Conservation (phyloP, 768 basidiomycete species). For the Pleurotus ostreatus region DNA sequence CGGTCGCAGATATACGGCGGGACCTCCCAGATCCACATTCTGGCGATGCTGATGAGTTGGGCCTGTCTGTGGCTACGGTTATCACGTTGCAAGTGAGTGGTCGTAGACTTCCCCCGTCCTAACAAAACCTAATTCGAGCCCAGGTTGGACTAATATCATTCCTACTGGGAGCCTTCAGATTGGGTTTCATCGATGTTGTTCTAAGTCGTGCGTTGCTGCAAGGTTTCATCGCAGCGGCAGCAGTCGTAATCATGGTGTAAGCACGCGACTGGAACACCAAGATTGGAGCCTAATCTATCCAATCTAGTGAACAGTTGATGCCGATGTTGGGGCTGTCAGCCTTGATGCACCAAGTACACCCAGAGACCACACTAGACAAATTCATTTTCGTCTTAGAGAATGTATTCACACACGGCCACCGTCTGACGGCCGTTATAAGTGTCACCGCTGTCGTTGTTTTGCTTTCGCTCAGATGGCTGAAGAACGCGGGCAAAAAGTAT, state of each 20-base stretch:
- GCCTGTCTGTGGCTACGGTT: slow-evolving; percentile 69
- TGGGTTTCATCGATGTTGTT: slow-evolving; percentile 93
- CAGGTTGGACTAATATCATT: slow-evolving; percentile 86
- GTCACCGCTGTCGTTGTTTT: slow-evolving; percentile 66
- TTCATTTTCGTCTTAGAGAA: slow-evolving; percentile 67
- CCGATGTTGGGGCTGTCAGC: slow-evolving; percentile 82
- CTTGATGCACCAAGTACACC: slow-evolving; percentile 51
- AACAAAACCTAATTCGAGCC: neutral
- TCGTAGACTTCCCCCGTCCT: neutral
- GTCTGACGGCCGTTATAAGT: slow-evolving; percentile 69
- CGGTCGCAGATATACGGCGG: slow-evolving; percentile 66
- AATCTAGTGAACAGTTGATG: slow-evolving; percentile 70
- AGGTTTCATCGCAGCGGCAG: slow-evolving; percentile 85
- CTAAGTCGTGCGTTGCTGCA: slow-evolving; percentile 84
- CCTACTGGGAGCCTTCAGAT: slow-evolving; percentile 77
- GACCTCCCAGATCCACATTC: slow-evolving; percentile 37
- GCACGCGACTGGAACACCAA: slow-evolving; percentile 18
- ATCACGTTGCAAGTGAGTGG: slow-evolving; percentile 75
- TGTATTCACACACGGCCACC: slow-evolving; percentile 52
- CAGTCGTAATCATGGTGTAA: slow-evolving; percentile 80
- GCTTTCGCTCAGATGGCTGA: slow-evolving; percentile 55
- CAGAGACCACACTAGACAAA: slow-evolving; percentile 73
- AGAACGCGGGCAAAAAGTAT: slow-evolving; percentile 52
- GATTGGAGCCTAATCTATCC: neutral
- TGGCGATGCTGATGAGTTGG: slow-evolving; percentile 45